Percentiles rank a stretch among this genome's conserved stretches.
These are phyloP conservation scores for Pseudotsuga menziesii DNA, from an alignment of 75 land plant species.

Conservation along the genomic window DNA sequence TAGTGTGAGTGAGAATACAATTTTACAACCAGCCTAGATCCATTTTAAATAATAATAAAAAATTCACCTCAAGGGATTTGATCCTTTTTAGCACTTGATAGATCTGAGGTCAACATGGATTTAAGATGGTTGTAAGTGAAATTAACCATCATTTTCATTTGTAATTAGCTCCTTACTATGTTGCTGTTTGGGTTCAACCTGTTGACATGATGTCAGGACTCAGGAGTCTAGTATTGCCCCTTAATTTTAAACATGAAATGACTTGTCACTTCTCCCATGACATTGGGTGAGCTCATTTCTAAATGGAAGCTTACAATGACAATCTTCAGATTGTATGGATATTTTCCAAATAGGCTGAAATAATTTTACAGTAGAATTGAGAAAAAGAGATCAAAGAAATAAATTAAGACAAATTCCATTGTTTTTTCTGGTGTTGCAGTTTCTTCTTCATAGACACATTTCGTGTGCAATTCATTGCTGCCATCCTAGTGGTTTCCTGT, in stretches of 20 bases:
- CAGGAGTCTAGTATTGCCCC: background rate
- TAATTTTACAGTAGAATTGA: background rate
- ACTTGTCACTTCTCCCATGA: background rate
- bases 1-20: no score
- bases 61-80: no score
- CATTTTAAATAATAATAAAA: no score
- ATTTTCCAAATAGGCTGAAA: background rate
- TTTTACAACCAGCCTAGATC: no score
- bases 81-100: no score
- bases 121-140: no score
- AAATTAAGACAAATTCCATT: background rate
- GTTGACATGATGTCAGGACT: no score
- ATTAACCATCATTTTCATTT: no score
- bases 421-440: background rate
- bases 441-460: background rate
- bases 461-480: background rate
- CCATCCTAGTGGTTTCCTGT: background rate
- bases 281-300: background rate
- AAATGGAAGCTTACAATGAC: background rate
- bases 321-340: background rate
- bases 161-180: no score
- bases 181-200: no score
- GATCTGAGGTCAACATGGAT: no score
- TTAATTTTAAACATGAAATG: background rate
- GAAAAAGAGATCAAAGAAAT: background rate